Evolutionary conservation across 495 filamentous ascomycete species (phyloP), one percentile per base, ranked within the genome.

Genomic region (Aspergillus baeticus): DNA sequence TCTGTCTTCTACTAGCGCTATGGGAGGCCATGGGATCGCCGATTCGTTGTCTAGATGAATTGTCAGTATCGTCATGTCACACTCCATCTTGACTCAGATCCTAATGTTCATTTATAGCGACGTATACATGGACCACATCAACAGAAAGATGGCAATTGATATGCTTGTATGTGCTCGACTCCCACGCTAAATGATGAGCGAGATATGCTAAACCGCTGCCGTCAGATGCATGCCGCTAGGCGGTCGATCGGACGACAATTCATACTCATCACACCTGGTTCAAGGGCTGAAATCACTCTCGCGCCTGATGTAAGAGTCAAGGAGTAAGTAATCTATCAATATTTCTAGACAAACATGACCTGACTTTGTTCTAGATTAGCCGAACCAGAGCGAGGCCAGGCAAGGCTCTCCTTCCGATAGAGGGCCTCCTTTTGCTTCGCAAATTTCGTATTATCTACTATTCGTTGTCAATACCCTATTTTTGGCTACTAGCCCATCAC

Each of bases 11-110:
- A 36, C 78, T 99, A 26, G 82, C 90, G 17, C 85, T 98, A 18
- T 98, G 94, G 94, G 94, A 98, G 66, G 95, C 94, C 37, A 98
- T 99, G 93, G 92, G 92, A 6, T 91, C 89, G 10, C 92, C 93
- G 0, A 85, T 99, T 51, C 83, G 94, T 36, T 98, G 95, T 66
- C 80, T 99, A 45, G 94, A 99, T 71, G 94, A 99, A 73, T 99
- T 97, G 84, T 87, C 69, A 60, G 82, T 45, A 22, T n/a, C 20
- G 14, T 0, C 6, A 6, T 6, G n/a, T 15, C 44, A 22, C 7
- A 22, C 41, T 37, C 13, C 20, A 23, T n/a, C 3, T 20, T 14
- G 7, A 33, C 13, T 29, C 8, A 13, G 5, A 54, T 48, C 37
- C 72, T 74, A 52, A 74, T 54, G 5, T 44, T 2, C 5, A n/a